A percentile compares a stretch with the other conserved stretches of the same genome.
phyloP scores from a whole-genome alignment of 2,329 filamentous ascomycete genomes.

The Cladophialophora exuberans region DNA sequence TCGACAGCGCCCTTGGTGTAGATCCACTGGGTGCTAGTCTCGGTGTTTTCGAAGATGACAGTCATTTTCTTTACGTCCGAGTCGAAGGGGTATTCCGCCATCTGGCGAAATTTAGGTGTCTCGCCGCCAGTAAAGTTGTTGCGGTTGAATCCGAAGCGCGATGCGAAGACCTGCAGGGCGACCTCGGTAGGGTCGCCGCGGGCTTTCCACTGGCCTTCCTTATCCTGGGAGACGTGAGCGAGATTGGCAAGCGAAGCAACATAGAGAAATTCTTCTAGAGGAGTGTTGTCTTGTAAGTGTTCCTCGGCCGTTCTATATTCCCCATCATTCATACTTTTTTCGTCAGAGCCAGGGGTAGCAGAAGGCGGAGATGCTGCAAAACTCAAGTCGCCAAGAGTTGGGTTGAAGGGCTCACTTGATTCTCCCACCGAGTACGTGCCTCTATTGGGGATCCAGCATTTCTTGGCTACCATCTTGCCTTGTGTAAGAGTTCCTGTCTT shows the following conservation, averaged over 20 bases:
- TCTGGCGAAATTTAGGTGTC: constrained; percentile 57
- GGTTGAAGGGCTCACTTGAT: constrained; percentile 61
- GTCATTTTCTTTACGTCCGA: constrained; percentile 78
- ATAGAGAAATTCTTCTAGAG: constrained; percentile 61
- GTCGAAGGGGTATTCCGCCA: constrained; percentile 74
- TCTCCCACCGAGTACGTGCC: constrained; percentile 63
- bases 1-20: constrained; percentile 64
- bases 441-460: constrained; percentile 61
- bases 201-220: constrained; percentile 62
- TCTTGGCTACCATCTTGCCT: constrained; percentile 65
- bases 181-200: constrained; percentile 73
- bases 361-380: not conserved
- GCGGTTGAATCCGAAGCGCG: constrained; percentile 67
- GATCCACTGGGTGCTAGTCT: constrained; percentile 37
- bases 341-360: not conserved
- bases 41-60: constrained; percentile 59
- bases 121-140: constrained; percentile 56
- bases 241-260: constrained; percentile 69
- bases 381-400: constrained; percentile 55
- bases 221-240: constrained; percentile 61
- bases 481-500: constrained; percentile 60
- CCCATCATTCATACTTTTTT: constrained; percentile 37
- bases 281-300: constrained; percentile 44
- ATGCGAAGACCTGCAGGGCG: constrained; percentile 74
- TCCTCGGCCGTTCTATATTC: constrained; percentile 29